These are phyloP conservation scores for Colletotrichum sp. DNA, from an alignment of 2,329 filamentous ascomycete genomes.

Conservation along the genomic window DNA sequence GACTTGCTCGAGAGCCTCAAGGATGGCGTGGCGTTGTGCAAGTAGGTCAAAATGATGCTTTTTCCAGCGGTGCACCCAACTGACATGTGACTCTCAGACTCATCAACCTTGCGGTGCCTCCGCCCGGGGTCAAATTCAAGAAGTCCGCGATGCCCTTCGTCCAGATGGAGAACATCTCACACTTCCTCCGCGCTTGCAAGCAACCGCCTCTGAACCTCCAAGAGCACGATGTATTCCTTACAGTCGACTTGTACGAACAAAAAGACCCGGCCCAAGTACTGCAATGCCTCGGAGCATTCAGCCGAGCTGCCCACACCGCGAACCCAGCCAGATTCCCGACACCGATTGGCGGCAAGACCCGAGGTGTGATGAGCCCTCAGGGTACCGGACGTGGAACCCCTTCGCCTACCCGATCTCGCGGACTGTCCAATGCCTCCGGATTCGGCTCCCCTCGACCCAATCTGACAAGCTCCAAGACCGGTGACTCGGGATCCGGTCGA, in stretches of 20 bases:
- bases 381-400: constrained; percentile 54
- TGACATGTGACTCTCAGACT: constrained; percentile 59
- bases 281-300: constrained; percentile 91
- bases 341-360: constrained; percentile 74
- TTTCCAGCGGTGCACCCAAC: constrained; percentile 4
- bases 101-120: constrained; percentile 78
- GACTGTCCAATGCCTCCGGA: constrained; percentile 56
- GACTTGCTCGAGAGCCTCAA: constrained; percentile 88
- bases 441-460: constrained; percentile 45
- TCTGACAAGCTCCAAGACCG: constrained; percentile 54
- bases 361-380: constrained; percentile 68
- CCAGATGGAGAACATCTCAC: constrained; percentile 99
- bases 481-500: constrained; percentile 58
- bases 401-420: constrained; percentile 56
- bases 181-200: constrained; percentile 91
- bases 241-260: constrained; percentile 92
- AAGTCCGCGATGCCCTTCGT: constrained; percentile 95
- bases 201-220: constrained; percentile 83
- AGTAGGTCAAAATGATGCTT: constrained; percentile 56
- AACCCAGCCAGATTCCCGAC: constrained; percentile 77
- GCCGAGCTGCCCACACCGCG: constrained; percentile 77
- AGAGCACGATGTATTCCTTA: constrained; percentile 94
- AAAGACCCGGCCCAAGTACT: constrained; percentile 97
- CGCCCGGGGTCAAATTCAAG: constrained; percentile 87
- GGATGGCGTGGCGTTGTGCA: constrained; percentile 92